phyloP scores from a whole-genome alignment of 495 filamentous ascomycete species.

The Penicillium fimorum region DNA sequence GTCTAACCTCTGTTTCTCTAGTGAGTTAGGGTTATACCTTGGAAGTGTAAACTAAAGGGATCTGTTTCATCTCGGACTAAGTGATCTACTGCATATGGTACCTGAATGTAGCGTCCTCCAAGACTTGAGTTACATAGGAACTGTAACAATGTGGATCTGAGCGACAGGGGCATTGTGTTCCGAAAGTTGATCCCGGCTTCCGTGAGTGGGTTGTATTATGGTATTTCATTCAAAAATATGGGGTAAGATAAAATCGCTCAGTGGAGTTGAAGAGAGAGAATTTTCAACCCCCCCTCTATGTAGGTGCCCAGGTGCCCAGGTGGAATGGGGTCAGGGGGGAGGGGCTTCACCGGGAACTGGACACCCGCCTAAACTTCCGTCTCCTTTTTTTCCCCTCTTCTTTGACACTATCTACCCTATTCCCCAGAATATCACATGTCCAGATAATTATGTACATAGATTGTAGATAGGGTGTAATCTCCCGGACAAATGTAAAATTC shows the following conservation, averaged over 20 bases:
- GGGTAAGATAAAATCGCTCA: slow-evolving; percentile 21
- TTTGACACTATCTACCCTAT: neutral
- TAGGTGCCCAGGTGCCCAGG: neutral
- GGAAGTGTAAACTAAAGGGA: neutral
- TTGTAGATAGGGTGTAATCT: slow-evolving; percentile 1
- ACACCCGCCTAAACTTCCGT: slow-evolving; percentile 9
- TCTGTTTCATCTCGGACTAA: slow-evolving; percentile 1
- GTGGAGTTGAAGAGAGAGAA: slow-evolving; percentile 6
- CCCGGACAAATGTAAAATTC: neutral
- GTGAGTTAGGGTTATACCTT: neutral
- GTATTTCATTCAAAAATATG: slow-evolving; percentile 18
- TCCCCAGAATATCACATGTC: slow-evolving; percentile 12
- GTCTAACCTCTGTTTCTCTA: neutral
- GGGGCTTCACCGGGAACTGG: slow-evolving; percentile 27
- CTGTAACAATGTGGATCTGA: slow-evolving; percentile 1
- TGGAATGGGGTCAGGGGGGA: neutral
- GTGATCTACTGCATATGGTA: slow-evolving; percentile 12
- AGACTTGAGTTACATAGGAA: neutral
- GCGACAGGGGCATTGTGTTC: slow-evolving; percentile 2
- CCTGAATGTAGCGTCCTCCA: neutral
- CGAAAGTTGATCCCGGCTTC: neutral
- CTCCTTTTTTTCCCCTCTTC: neutral
- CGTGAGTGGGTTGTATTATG: neutral
- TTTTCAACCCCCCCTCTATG: too few species aligned
- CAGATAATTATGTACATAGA: neutral